Evolutionary conservation across 768 basidiomycete genomes (phyloP).

Genomic region (Lentinula detonsa): DNA sequence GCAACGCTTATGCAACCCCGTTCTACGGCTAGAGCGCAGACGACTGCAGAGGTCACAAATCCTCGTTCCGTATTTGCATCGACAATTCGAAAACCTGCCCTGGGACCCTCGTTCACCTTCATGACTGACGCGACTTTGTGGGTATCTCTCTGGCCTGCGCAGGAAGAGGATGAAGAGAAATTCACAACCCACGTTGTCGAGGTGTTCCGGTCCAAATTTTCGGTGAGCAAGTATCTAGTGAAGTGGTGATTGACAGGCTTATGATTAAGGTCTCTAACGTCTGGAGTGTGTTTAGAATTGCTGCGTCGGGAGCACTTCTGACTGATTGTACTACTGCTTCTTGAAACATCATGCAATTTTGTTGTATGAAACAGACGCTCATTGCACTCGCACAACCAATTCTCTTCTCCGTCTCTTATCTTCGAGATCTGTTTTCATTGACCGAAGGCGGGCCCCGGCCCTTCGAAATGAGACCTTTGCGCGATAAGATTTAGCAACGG

Average conservation of each 20-base stretch:
- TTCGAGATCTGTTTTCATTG: too few relatives aligned
- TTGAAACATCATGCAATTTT: too few relatives aligned
- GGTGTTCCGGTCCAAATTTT: constrained; percentile 36
- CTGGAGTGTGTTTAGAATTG: neutral
- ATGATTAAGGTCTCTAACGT: neutral
- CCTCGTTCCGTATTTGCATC: constrained; percentile 26
- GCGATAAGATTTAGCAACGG: neutral
- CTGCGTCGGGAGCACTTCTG: neutral
- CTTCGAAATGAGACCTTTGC: neutral
- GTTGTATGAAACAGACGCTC: too few relatives aligned
- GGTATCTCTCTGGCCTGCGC: constrained; percentile 31
- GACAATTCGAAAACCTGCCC: constrained; percentile 54
- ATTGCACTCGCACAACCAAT: too few relatives aligned
- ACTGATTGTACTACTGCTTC: neutral
- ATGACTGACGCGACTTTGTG: constrained; percentile 72
- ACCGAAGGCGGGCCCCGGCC: neutral
- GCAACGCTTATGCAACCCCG: constrained; percentile 27
- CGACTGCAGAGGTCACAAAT: constrained; percentile 18
- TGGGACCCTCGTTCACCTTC: constrained; percentile 72
- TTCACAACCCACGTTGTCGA: constrained; percentile 28
- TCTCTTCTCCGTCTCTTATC: too few relatives aligned
- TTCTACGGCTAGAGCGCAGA: constrained; percentile 9
- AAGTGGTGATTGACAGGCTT: neutral
- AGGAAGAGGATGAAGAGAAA: constrained; percentile 15
- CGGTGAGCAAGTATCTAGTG: constrained; percentile 21